These are phyloP conservation scores for Tricholoma furcatifolium DNA, from an alignment of 768 basidiomycete species.

Conservation along the genomic window DNA sequence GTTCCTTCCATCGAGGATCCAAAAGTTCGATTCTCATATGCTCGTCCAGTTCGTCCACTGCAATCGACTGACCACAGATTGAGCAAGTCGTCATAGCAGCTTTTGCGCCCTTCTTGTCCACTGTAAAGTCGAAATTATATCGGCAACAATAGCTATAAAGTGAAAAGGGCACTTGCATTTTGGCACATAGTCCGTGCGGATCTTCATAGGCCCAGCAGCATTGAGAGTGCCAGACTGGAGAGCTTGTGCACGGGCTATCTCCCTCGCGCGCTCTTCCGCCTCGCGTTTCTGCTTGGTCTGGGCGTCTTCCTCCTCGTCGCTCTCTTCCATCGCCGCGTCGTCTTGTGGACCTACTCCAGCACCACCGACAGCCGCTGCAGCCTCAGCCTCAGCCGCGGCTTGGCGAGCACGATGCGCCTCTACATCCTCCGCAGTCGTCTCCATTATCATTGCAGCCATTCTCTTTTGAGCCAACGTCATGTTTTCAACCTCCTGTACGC, in stretches of 20 bases:
- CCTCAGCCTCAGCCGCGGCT: slow-evolving; percentile 83
- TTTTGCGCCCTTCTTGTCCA: slow-evolving; percentile 64
- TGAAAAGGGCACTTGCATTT: slow-evolving; percentile 59
- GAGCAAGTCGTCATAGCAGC: slow-evolving; percentile 82
- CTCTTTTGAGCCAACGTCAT: slow-evolving; percentile 97
- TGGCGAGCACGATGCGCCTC: slow-evolving; percentile 79
- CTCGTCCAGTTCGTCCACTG: slow-evolving; percentile 93
- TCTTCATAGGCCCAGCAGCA: slow-evolving; percentile 83
- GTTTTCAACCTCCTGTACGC: slow-evolving; percentile 88
- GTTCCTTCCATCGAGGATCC: slow-evolving; percentile 98
- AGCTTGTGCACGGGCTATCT: slow-evolving; percentile 74
- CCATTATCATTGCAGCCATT: slow-evolving; percentile 99
- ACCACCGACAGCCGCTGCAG: slow-evolving; percentile 73
- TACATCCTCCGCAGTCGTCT: slow-evolving; percentile 85
- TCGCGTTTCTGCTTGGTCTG: slow-evolving; percentile 62
- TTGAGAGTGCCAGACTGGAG: slow-evolving; percentile 78
- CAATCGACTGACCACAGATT: slow-evolving; percentile 94
- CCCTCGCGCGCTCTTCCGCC: slow-evolving; percentile 67
- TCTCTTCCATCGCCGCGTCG: slow-evolving; percentile 83
- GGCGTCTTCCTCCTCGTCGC: slow-evolving; percentile 72
- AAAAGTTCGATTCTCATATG: slow-evolving; percentile 98
- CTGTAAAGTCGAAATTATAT: slow-evolving; percentile 33
- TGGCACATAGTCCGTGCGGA: slow-evolving; percentile 94
- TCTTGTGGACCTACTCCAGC: slow-evolving; percentile 52
- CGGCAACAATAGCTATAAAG: not conserved